Base-by-base conservation (phyloP, 148 eudicot species). In the Mesembryanthemum crystallinum region DNA sequence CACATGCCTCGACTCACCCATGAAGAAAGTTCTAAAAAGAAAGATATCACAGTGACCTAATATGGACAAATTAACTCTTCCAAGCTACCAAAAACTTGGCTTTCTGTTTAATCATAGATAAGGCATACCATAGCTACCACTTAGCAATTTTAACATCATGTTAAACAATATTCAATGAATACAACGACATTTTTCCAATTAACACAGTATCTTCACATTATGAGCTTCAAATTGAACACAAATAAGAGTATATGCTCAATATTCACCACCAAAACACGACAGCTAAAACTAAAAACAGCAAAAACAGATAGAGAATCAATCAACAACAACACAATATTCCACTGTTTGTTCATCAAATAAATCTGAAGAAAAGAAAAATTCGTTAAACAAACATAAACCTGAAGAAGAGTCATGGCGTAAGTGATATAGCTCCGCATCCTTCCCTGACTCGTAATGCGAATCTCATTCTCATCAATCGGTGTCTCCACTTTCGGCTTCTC, bases 361-460 rank as follows among this genome's bases (percentile, higher is more conserved):
- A 3, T 15, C 17, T n/a, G 43, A 49, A 3, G 32, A n/a, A 21
- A 49, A 17, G 32, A 37, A 69, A 29, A 0, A 10, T 12, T 9
- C 20, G 3, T 7, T 5, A 28, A 62, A 1, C 12, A 29, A 62
- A 62, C 5, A 9, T 6, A 17, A 30, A 80, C 98, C 93, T 91
- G 92, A 69, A 94, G 91, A 83, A 94, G 85, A 74, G 77, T 84
- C 98, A 94, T 82, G 43, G 98, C 98, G 67, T 94, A 94, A 28
- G 97, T 87, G 82, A 94, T 94, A 68, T 91, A 94, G 82, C 87
- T 94, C 0, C 98, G 83, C 97, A 91, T 90, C 87, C 98, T 85
- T 37, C 98, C 98, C 76, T 91, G 98, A 77, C 98, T 94, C 0
- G 98, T 94, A 83, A 94, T 94, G 76, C 98, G 93, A 84, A 94